These are phyloP conservation scores for Botrytis medusae DNA, from an alignment of 2,329 filamentous ascomycete species.

Conservation along the genomic window DNA sequence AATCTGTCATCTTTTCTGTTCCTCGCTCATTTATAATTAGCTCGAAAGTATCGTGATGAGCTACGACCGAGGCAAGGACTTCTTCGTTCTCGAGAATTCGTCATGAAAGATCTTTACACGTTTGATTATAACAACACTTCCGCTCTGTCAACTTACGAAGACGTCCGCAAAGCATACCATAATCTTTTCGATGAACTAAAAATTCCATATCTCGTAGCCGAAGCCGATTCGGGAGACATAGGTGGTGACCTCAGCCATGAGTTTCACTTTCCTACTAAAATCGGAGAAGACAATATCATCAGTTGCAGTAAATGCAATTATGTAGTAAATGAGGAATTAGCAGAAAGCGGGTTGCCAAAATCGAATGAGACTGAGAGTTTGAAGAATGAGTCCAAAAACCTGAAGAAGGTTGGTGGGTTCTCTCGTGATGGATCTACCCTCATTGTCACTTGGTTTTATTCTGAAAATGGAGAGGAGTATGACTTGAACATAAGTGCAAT, in stretches of 20 bases:
- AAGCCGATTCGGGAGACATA: constrained; percentile 95
- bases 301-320: constrained; percentile 73
- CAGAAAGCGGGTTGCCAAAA: constrained; percentile 40
- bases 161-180: constrained; percentile 72
- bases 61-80: constrained; percentile 83
- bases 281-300: constrained; percentile 84
- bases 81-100: constrained; percentile 83
- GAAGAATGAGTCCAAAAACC: constrained; percentile 33
- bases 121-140: constrained; percentile 70
- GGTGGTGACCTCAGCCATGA: constrained; percentile 92
- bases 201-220: constrained; percentile 78
- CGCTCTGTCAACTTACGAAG: constrained; percentile 78
- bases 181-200: constrained; percentile 79
- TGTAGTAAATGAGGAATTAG: constrained; percentile 86
- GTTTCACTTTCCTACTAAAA: constrained; percentile 77
- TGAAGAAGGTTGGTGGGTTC: constrained; percentile 56
- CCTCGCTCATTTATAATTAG: constrained; percentile 43
- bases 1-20: too few relatives aligned
- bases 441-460: constrained; percentile 61
- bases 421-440: constrained; percentile 66
- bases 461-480: constrained; percentile 29
- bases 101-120: constrained; percentile 98
- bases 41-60: constrained; percentile 94
- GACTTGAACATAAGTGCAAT: constrained; percentile 61
- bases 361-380: neutral